Percentiles rank a stretch among this genome's conserved stretches.
Evolutionary conservation across 208 protist species (phyloP).

Genomic region (Lotmaria passim): DNA sequence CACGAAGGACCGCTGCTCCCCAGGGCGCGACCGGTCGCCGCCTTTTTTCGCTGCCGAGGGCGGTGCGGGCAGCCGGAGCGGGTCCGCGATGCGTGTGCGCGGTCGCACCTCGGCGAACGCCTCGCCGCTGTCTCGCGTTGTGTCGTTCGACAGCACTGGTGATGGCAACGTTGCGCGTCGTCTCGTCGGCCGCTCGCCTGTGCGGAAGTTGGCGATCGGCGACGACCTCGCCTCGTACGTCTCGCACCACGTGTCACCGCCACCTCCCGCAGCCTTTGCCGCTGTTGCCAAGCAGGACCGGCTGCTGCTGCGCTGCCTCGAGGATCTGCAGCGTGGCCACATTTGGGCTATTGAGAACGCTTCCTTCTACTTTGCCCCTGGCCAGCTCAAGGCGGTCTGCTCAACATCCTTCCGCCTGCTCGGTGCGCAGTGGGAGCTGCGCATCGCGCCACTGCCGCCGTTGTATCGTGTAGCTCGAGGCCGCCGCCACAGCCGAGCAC

Average conservation of each 20-base stretch:
- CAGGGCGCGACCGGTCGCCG: neutral
- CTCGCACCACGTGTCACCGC: constrained; percentile 6
- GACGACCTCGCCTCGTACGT: constrained; percentile 1
- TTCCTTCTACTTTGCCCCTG: constrained; percentile 54
- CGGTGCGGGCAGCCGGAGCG: neutral
- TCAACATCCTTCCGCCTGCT: constrained; percentile 60
- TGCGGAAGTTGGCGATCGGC: neutral
- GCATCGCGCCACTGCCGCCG: constrained; percentile 50
- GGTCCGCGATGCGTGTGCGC: constrained; percentile 11
- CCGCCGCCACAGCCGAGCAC: neutral
- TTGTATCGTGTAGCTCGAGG: constrained; percentile 3
- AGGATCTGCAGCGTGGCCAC: constrained; percentile 67
- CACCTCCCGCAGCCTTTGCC: too few relatives aligned
- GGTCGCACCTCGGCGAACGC: neutral
- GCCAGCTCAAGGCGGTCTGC: constrained; percentile 64
- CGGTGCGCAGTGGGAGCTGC: constrained; percentile 70
- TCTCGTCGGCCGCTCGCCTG: neutral
- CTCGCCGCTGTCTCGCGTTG: neutral
- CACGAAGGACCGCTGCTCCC: neutral
- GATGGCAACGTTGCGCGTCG: constrained; percentile 2
- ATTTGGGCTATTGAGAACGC: constrained; percentile 70
- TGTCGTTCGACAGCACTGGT: neutral
- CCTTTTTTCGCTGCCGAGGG: neutral
- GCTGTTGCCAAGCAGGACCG: constrained; percentile 6
- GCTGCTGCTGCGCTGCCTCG: constrained; percentile 51